These are phyloP conservation scores for Russula earlei DNA, from an alignment of 768 basidiomycete species.

Conservation along the genomic window DNA sequence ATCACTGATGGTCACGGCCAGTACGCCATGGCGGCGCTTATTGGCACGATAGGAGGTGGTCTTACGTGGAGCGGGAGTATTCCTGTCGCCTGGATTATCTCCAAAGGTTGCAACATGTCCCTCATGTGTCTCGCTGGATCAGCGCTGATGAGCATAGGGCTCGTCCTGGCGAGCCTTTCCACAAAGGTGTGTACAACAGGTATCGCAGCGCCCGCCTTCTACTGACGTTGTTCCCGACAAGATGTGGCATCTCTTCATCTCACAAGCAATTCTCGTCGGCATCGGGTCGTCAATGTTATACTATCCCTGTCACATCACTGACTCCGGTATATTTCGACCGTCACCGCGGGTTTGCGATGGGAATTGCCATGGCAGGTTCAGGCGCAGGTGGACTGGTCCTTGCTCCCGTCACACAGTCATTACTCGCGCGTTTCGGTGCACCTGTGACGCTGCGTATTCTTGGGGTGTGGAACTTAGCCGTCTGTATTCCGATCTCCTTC, in stretches of 20 bases:
- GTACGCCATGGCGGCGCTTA: constrained; percentile 34
- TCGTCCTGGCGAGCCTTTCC: constrained; percentile 33
- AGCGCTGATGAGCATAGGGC: constrained; percentile 34
- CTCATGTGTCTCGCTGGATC: constrained; percentile 31
- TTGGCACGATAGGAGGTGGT: constrained; percentile 36
- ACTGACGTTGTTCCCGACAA: constrained; percentile 8
- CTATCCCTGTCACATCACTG: constrained; percentile 35
- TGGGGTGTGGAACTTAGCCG: constrained; percentile 33
- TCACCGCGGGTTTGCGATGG: constrained; percentile 39
- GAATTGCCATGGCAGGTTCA: constrained; percentile 33
- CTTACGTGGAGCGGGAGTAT: constrained; percentile 40
- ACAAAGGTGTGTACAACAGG: constrained; percentile 23
- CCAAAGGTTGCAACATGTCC: constrained; percentile 27
- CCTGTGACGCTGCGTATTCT: constrained; percentile 32
- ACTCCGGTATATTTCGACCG: constrained; percentile 36
- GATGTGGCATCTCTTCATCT: constrained; percentile 38
- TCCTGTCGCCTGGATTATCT: constrained; percentile 34
- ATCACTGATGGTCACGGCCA: constrained; percentile 30
- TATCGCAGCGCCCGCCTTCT: neutral
- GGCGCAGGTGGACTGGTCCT: constrained; percentile 38
- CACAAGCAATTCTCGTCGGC: constrained; percentile 35
- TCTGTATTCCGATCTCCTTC: constrained; percentile 31
- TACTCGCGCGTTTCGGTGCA: constrained; percentile 31
- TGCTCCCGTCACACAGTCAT: constrained; percentile 30
- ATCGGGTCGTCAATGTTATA: constrained; percentile 37